Conservation (phyloP, 2,329 filamentous ascomycete species). For the Sporothrix sp. region DNA sequence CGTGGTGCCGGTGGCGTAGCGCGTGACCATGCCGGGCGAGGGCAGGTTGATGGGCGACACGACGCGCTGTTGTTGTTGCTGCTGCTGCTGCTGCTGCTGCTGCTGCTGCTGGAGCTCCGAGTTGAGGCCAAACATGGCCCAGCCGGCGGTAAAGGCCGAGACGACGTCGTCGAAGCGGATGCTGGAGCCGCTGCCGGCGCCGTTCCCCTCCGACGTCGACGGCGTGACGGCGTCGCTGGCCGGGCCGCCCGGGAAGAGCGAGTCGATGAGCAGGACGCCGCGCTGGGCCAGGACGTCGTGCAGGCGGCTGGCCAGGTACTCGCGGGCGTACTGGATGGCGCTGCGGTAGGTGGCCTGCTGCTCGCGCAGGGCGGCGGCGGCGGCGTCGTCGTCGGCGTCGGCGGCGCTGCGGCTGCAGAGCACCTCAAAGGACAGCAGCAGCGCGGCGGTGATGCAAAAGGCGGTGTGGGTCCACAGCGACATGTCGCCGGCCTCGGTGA, state of each 20-base stretch:
- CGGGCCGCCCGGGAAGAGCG: conserved; percentile 11
- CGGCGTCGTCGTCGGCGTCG: not conserved
- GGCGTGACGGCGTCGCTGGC: not conserved
- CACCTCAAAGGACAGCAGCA: conserved; percentile 21
- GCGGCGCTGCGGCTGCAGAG: conserved; percentile 8
- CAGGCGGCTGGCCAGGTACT: conserved; percentile 15
- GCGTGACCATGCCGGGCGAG: not conserved
- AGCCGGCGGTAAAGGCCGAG: conserved; percentile 14
- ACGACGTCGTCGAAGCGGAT: conserved; percentile 17
- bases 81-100: not conserved
- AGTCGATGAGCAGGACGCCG: conserved; percentile 19
- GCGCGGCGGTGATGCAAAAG: conserved; percentile 21
- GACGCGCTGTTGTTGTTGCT: not conserved
- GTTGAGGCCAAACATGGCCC: conserved; percentile 15
- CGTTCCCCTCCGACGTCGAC: not conserved
- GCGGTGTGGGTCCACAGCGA: conserved; percentile 23
- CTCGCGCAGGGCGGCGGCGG: not conserved
- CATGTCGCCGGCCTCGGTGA: conserved; percentile 16
- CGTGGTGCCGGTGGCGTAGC: not conserved
- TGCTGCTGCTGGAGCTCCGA: conserved; percentile 8
- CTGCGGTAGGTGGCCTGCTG: conserved; percentile 11
- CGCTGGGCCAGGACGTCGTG: conserved; percentile 19
- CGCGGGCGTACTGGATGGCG: conserved; percentile 14
- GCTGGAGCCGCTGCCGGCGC: not conserved
- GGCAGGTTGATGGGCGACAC: not conserved